phyloP scores from a whole-genome alignment of 2,329 filamentous ascomycete genomes.

The Botrytis hyacinthi region DNA sequence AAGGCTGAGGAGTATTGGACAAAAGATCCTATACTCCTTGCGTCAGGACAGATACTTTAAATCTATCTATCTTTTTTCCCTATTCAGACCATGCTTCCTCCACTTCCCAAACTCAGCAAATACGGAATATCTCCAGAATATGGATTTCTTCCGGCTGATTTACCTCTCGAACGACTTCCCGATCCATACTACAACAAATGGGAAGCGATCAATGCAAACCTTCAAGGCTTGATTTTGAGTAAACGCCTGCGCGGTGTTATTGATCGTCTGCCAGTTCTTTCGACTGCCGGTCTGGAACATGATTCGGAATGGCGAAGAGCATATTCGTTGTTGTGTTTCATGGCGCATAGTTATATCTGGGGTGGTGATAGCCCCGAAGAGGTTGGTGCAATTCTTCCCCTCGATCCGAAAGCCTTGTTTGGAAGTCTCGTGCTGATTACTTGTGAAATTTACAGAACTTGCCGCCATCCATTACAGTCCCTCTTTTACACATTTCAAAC shows the following conservation, averaged over 20 bases:
- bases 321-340: conserved; percentile 86
- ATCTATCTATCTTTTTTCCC: conserved; percentile 23
- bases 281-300: conserved; percentile 75
- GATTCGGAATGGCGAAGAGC: conserved; percentile 92
- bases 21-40: conserved; percentile 61
- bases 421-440: neutral
- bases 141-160: conserved; percentile 82
- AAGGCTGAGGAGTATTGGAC: conserved; percentile 64
- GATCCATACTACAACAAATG: conserved; percentile 93
- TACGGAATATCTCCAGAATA: conserved; percentile 76
- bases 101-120: conserved; percentile 64
- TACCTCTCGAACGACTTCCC: conserved; percentile 76
- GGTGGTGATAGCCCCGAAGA: conserved; percentile 81
- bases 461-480: conserved; percentile 78
- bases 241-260: conserved; percentile 78
- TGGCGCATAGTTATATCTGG: conserved; percentile 96
- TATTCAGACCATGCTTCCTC: conserved; percentile 48
- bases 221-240: conserved; percentile 83
- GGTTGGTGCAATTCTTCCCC: conserved; percentile 42
- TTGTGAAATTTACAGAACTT: conserved; percentile 47
- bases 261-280: conserved; percentile 78
- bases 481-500: conserved; percentile 72
- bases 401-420: neutral
- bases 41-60: conserved; percentile 49
- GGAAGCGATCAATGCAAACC: conserved; percentile 81